Evolutionary conservation across 805 yeast genomes (phyloP), one percentile per base, ranked within the genome.

Genomic region (Nadsonia fulvescens): DNA sequence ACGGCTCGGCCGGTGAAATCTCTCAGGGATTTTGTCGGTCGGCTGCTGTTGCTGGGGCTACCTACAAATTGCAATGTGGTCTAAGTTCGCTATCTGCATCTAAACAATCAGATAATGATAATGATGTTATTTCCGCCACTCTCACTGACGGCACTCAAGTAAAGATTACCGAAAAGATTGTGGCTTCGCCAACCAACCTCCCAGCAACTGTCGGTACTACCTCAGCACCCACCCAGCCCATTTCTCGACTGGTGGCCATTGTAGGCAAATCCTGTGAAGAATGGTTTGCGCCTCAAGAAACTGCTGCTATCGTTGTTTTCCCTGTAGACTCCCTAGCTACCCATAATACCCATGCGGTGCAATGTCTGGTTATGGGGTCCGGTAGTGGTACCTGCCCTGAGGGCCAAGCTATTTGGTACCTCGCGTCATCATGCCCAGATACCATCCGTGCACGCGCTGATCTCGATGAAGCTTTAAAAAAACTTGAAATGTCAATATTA

Each of bases 21-120:
- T 72, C 93, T 9, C 98, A 86, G 54, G 98, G 95, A 2, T 86
- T 89, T 50, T 86, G 95, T 53, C 64, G 98, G 40, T 76, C 92
- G 31, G 96, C 96, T 3, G 98, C 98, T 8, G 96, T 86, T 35
- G 96, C 89, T 11, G 96, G 96, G 29, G 75, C 95, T 29, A 79
- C 91, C 17, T 86, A 89, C 53, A 81, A 82, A 48, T 58, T 86
- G 30, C 70, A 73, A 43, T 73, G 89, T 9, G 54, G 60, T 20
- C 50, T 86, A 27, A 53, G 53, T 4, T 65, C 67, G 18, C 16
- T 27, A 5, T n/a, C n/a, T n/a, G n/a, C n/a, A n/a, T n/a, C n/a
- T n/a, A n/a, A n/a, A n/a, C n/a, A n/a, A n/a, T n/a, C n/a, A n/a
- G n/a, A n/a, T n/a, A 81, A 57, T 51, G 86, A 86, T 46, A 67